Base-by-base conservation (phyloP, 345 rosid species). In the Raphanus sativus region DNA sequence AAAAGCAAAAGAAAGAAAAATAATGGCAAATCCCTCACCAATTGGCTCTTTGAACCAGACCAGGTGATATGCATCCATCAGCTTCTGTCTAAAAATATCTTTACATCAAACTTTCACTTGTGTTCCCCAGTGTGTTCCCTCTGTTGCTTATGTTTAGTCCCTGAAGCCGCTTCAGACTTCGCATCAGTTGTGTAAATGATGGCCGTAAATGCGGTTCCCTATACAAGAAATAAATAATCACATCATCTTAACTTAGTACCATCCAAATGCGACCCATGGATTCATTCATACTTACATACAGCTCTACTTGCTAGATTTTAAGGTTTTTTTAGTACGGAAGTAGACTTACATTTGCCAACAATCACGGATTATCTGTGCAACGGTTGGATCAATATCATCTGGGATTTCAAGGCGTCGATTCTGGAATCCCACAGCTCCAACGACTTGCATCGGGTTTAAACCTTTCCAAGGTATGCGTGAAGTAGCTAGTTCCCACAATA, bases 401-500 rank as follows among this genome's bases (percentile, higher is more conserved):
- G 99, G 91, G 76, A 95, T 92, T 77, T 89, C 93, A 12, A 92
- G 96, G 25, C 89, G 97, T 52, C 96, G 84, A 76, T 95, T 86
- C 76, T 95, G 98, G 86, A 95, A 95, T 61, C 98, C 99, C 63
- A 95, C 98, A 69, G 99, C 99, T 81, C 99, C 99, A 75, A 95
- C 99, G 33, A 95, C 99, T 77, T 95, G 98, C 98, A 92, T 92
- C n/a, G 99, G 97, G 70, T 92, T 92, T 86, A 95, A 80, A 42
- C 98, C 99, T 82, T 85, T 90, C 99, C 99, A 95, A 9, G 99
- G 99, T 63, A 91, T 70, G 26, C 76, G 52, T 80, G 86, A 82
- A 48, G 99, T 92, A 21, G 86, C 85, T 83, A 95, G 38, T 83
- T 95, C 99, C 99, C 99, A 95, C 69, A 95, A 80, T 84, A 92